Evolutionary conservation across 345 rosid genomes (phyloP).

Genomic region (Chamaenerion angustifolium): DNA sequence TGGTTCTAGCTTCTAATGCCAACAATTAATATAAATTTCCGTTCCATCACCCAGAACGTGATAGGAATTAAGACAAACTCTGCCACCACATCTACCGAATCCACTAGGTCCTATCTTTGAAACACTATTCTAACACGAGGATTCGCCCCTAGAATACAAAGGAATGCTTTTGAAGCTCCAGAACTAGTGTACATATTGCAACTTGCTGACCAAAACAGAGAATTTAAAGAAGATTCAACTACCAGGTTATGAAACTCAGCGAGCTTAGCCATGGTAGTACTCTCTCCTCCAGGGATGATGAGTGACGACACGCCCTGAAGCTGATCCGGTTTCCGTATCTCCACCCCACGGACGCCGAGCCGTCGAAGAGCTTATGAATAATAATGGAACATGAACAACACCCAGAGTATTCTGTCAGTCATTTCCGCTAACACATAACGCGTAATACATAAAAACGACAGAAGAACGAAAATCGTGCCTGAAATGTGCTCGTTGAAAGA

Average conservation of each 20-base stretch:
- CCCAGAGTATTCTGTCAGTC: neutral
- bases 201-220: neutral
- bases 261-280: slow-evolving; percentile 99
- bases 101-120: too few relatives aligned
- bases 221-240: slow-evolving; percentile 3
- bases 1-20: too few relatives aligned
- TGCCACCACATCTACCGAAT: too few relatives aligned
- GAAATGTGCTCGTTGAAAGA: slow-evolving; percentile 97
- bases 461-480: slow-evolving; percentile 16
- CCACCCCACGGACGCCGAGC: slow-evolving; percentile 79
- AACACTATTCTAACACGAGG: too few relatives aligned
- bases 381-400: neutral
- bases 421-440: neutral
- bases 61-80: too few relatives aligned
- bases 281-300: slow-evolving; percentile 97
- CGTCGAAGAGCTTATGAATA: slow-evolving; percentile 41
- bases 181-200: neutral
- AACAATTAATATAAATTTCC: too few relatives aligned
- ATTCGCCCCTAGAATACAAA: too few relatives aligned
- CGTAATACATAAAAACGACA: slow-evolving; percentile 1
- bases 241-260: slow-evolving; percentile 85
- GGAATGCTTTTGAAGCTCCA: neutral
- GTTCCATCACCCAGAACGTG: too few relatives aligned
- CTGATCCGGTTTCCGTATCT: slow-evolving; percentile 83
- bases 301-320: slow-evolving; percentile 55